Conservation (phyloP, 2,329 filamentous ascomycete species). For the Pseudopyrenochaeta lycopersici region DNA sequence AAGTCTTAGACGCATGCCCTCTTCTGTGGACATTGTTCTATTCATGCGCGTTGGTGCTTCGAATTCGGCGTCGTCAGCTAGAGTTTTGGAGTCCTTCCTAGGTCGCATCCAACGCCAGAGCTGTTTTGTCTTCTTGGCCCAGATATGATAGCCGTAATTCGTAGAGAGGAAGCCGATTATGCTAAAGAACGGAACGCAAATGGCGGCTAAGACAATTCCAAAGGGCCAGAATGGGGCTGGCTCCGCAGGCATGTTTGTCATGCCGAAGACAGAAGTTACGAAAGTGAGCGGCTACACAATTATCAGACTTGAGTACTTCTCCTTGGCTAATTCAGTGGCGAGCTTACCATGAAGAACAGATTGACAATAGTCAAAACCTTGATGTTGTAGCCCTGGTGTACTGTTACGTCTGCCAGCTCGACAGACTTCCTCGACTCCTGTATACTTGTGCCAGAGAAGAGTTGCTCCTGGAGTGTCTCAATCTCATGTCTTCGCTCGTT, state of each 20-base stretch:
- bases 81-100: constrained; percentile 13
- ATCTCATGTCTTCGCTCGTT: constrained; percentile 65
- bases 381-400: constrained; percentile 69
- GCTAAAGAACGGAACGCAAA: constrained; percentile 58
- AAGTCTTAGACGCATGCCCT: constrained; percentile 36
- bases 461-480: constrained; percentile 65
- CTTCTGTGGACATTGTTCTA: constrained; percentile 37
- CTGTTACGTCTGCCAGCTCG: constrained; percentile 61
- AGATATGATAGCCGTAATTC: constrained; percentile 50
- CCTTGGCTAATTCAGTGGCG: neutral
- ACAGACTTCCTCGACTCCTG: constrained; percentile 69
- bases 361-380: constrained; percentile 67
- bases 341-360: constrained; percentile 63
- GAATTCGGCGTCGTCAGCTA: constrained; percentile 15
- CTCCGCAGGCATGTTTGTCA: constrained; percentile 55
- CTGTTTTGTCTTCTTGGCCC: constrained; percentile 41
- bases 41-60: constrained; percentile 17
- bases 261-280: constrained; percentile 67
- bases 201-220: constrained; percentile 51
- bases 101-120: constrained; percentile 39
- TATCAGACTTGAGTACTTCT: neutral
- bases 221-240: constrained; percentile 50
- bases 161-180: constrained; percentile 57
- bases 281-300: constrained; percentile 62
- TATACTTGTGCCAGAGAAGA: constrained; percentile 71